Percentiles rank a stretch among this genome's conserved stretches.
These are phyloP conservation scores for Candida labiduridarum DNA, from an alignment of 1,139 yeast species.

Conservation along the genomic window DNA sequence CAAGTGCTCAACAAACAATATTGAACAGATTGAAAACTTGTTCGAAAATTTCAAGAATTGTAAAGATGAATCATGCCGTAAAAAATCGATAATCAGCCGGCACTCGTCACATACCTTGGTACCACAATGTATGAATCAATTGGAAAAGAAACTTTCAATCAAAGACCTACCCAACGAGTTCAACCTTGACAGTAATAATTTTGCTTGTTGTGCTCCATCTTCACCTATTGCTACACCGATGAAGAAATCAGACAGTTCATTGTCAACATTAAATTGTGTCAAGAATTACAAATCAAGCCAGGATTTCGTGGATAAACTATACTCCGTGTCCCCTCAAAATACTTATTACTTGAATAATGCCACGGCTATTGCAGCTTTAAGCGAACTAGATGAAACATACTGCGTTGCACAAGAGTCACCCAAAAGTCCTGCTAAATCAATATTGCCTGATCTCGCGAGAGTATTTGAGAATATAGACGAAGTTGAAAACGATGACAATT, in stretches of 20 bases:
- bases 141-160: conserved; percentile 11
- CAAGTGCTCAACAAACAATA: conserved; percentile 7
- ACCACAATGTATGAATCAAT: neutral
- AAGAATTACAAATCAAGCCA: conserved; percentile 25
- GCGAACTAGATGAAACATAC: conserved; percentile 4
- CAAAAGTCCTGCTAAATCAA: conserved; percentile 1
- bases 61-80: neutral
- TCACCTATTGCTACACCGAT: conserved; percentile 9
- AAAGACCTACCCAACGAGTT: conserved; percentile 15
- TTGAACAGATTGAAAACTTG: conserved; percentile 13
- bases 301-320: conserved; percentile 36
- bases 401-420: conserved; percentile 1
- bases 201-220: neutral
- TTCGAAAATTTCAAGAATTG: conserved; percentile 7
- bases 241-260: conserved; percentile 5
- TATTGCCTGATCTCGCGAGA: conserved; percentile 11
- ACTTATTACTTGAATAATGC: conserved; percentile 39
- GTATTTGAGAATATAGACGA: conserved; percentile 13
- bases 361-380: conserved; percentile 30
- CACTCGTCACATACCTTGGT: conserved; percentile 16
- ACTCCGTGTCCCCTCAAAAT: conserved; percentile 45
- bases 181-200: conserved; percentile 5
- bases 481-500: conserved; percentile 7
- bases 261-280: conserved; percentile 3
- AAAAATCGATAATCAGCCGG: conserved; percentile 10